phyloP scores from a whole-genome alignment of 2,329 filamentous ascomycete genomes.

The Penicillium sp. region DNA sequence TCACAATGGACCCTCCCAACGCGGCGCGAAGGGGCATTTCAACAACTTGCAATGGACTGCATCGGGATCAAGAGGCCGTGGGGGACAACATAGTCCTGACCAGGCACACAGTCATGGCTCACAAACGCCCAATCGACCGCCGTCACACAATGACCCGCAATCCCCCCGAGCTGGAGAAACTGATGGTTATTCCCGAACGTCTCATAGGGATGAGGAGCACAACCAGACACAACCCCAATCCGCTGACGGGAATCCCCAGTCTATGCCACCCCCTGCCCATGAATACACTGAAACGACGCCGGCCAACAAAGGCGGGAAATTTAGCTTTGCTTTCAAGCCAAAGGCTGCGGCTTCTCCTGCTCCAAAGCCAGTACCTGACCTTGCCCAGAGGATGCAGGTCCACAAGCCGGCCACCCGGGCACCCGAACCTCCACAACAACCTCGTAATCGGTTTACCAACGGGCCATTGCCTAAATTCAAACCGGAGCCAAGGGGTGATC shows the following conservation, averaged over 20 bases:
- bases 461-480: slow-evolving; percentile 34
- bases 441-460: slow-evolving; percentile 34
- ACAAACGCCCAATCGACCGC: slow-evolving; percentile 23
- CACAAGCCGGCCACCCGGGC: slow-evolving; percentile 33
- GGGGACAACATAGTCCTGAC: slow-evolving; percentile 37
- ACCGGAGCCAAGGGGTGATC: slow-evolving; percentile 35
- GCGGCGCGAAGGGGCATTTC: slow-evolving; percentile 52
- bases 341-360: slow-evolving; percentile 54
- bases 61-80: slow-evolving; percentile 46
- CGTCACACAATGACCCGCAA: slow-evolving; percentile 29
- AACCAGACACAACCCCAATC: slow-evolving; percentile 44
- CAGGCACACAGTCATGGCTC: slow-evolving; percentile 30
- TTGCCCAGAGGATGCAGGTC: slow-evolving; percentile 41
- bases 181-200: slow-evolving; percentile 54
- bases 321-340: slow-evolving; percentile 87
- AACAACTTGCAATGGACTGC: slow-evolving; percentile 65
- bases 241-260: slow-evolving; percentile 21
- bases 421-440: slow-evolving; percentile 23
- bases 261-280: slow-evolving; percentile 49
- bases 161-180: slow-evolving; percentile 42
- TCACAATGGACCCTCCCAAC: slow-evolving; percentile 32
- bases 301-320: slow-evolving; percentile 55
- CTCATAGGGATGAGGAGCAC: slow-evolving; percentile 58
- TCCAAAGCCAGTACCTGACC: slow-evolving; percentile 44
- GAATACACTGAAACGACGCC: slow-evolving; percentile 49